Conservation (phyloP, 2,329 filamentous ascomycete species). For the Penicillium sp. region DNA sequence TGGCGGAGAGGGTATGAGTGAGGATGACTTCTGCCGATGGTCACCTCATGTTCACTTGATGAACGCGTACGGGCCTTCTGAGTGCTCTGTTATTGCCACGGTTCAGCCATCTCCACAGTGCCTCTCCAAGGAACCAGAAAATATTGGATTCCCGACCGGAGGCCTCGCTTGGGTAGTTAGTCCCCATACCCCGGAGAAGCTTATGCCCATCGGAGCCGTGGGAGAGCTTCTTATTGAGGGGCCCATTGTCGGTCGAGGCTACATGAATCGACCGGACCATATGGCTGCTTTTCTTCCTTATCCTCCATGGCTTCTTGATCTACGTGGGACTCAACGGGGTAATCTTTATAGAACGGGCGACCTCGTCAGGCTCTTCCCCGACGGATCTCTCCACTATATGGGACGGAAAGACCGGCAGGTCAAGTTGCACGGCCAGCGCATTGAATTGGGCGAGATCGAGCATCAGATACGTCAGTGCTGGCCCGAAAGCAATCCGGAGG, state of each 20-base stretch:
- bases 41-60: constrained; percentile 32
- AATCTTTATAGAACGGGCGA: constrained; percentile 19
- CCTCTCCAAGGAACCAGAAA: neutral
- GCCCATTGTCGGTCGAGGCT: constrained; percentile 43
- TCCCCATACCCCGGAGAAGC: constrained; percentile 21
- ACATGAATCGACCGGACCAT: constrained; percentile 27
- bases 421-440: constrained; percentile 76
- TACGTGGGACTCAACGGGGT: no score
- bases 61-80: constrained; percentile 35
- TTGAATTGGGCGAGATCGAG: constrained; percentile 54
- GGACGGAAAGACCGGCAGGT: constrained; percentile 53
- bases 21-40: constrained; percentile 12
- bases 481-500: neutral
- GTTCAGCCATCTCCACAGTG: constrained; percentile 9
- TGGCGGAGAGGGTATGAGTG: no score
- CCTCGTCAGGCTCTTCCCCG: constrained; percentile 57
- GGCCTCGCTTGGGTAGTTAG: constrained; percentile 36
- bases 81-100: constrained; percentile 27
- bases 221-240: constrained; percentile 50
- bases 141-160: constrained; percentile 25
- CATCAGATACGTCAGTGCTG: constrained; percentile 1
- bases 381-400: constrained; percentile 70
- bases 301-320: no score
- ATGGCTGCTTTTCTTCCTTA: no score
- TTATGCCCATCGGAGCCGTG: constrained; percentile 41